Percentiles rank a stretch among this genome's conserved stretches.
These are phyloP conservation scores for Talaromyces piceae DNA, from an alignment of 2,329 filamentous ascomycete genomes.

Conservation along the genomic window DNA sequence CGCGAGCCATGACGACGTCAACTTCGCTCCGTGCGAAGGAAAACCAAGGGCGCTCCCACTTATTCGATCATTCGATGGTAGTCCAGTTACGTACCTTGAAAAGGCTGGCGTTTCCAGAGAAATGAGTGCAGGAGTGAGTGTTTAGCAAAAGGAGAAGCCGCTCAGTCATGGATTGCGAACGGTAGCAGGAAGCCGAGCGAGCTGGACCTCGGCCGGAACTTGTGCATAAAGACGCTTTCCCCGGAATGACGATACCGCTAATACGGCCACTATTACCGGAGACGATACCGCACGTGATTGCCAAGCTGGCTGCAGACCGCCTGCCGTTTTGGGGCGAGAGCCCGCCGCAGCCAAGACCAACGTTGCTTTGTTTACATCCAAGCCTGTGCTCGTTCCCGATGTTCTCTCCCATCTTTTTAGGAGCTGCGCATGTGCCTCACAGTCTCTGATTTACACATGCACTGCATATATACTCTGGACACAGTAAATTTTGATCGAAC, in stretches of 20 bases:
- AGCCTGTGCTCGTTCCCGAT: not conserved
- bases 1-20: conserved; percentile 77
- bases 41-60: conserved; percentile 7
- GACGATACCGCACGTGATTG: conserved; percentile 6
- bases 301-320: conserved; percentile 18
- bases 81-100: not conserved
- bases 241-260: not conserved
- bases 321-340: conserved; percentile 18
- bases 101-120: not conserved
- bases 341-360: conserved; percentile 10
- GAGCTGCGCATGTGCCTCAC: not conserved
- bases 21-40: not conserved
- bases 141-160: conserved; percentile 1
- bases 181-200: not conserved
- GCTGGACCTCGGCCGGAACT: conserved; percentile 34
- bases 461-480: not conserved
- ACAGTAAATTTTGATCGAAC: not conserved
- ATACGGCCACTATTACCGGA: too few relatives aligned
- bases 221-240: conserved; percentile 16
- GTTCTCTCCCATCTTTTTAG: not conserved
- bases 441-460: not conserved
- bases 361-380: conserved; percentile 29
- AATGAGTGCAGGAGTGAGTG: too few relatives aligned
- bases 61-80: not conserved
- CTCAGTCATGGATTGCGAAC: not conserved